phyloP scores from a whole-genome alignment of 495 filamentous ascomycete species.

The Apiosordaria backusii region DNA sequence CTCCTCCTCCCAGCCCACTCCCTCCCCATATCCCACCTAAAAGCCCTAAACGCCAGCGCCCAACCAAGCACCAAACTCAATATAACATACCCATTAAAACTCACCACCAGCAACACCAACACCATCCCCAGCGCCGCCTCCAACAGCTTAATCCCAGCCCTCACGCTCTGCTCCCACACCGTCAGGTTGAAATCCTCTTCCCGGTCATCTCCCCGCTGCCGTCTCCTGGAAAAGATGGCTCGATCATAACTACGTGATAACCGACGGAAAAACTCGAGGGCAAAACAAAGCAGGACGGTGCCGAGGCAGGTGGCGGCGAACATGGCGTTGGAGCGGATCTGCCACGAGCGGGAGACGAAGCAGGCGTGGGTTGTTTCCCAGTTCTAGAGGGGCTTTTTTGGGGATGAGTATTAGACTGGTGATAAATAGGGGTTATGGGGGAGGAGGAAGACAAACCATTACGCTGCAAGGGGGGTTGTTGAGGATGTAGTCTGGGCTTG shows the following conservation, averaged over 20 bases:
- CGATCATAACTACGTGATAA: slow-evolving; percentile 54
- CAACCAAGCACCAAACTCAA: slow-evolving; percentile 61
- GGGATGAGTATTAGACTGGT: neutral
- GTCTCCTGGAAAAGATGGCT: slow-evolving; percentile 44
- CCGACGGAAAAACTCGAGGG: slow-evolving; percentile 59
- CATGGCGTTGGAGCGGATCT: slow-evolving; percentile 54
- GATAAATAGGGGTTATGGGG: neutral
- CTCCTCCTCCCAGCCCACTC: neutral
- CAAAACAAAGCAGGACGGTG: slow-evolving; percentile 56
- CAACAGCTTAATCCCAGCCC: slow-evolving; percentile 56
- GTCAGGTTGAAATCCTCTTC: slow-evolving; percentile 30
- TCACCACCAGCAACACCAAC: slow-evolving; percentile 61
- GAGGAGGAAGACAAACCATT: too few species aligned
- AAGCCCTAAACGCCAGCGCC: slow-evolving; percentile 57
- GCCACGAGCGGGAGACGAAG: slow-evolving; percentile 63
- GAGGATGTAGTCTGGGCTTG: too few species aligned
- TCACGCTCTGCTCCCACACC: slow-evolving; percentile 52
- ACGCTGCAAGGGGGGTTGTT: too few species aligned
- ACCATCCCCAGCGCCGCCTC: slow-evolving; percentile 65
- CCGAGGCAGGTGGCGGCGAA: slow-evolving; percentile 68
- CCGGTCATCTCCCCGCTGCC: slow-evolving; percentile 11
- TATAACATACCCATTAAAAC: slow-evolving; percentile 63
- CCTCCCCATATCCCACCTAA: slow-evolving; percentile 50
- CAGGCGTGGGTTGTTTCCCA: slow-evolving; percentile 65
- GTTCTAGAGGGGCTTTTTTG: slow-evolving; percentile 61